Percentiles rank a stretch among this genome's conserved stretches.
Conservation (phyloP, 805 yeast genomes). For the Brettanomyces bruxellensis region DNA sequence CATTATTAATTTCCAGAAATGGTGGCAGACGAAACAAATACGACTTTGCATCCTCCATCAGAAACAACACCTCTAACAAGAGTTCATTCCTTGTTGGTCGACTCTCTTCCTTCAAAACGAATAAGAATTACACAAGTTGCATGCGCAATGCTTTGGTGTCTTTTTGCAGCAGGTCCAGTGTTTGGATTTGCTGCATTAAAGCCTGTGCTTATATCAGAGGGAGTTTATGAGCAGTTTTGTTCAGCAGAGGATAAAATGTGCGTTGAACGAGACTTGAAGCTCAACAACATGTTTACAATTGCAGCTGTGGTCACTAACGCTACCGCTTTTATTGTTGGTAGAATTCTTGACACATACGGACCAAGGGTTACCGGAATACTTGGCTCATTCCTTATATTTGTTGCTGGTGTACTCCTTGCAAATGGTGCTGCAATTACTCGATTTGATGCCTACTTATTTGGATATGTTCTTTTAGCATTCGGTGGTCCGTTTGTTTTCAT, state of each 20-base stretch:
- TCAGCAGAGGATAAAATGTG: conserved; percentile 32
- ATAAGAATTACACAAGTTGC: conserved; percentile 42
- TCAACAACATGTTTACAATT: conserved; percentile 74
- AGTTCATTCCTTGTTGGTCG: conserved; percentile 1
- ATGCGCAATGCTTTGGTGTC: conserved; percentile 82
- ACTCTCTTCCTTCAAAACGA: conserved; percentile 16
- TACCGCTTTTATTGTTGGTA: conserved; percentile 75
- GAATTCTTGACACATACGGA: conserved; percentile 68
- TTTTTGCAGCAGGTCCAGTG: conserved; percentile 85
- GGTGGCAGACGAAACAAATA: background rate
- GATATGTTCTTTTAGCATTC: conserved; percentile 69
- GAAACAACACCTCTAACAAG: conserved; percentile 20
- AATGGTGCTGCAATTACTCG: conserved; percentile 13
- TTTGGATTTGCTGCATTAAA: conserved; percentile 95
- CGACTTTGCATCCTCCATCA: background rate
- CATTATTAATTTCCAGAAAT: background rate
- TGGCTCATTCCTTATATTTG: conserved; percentile 52
- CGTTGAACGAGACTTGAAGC: conserved; percentile 68
- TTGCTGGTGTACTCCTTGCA: conserved; percentile 37
- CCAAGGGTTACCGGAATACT: conserved; percentile 71
- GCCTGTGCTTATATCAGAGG: conserved; percentile 69
- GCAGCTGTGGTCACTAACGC: conserved; percentile 85
- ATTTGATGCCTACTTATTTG: conserved; percentile 61
- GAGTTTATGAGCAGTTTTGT: conserved; percentile 64
- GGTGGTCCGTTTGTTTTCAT: conserved; percentile 95